Conservation (phyloP, 352 stramenopile species). For the Peronosclerospora sorghi region DNA sequence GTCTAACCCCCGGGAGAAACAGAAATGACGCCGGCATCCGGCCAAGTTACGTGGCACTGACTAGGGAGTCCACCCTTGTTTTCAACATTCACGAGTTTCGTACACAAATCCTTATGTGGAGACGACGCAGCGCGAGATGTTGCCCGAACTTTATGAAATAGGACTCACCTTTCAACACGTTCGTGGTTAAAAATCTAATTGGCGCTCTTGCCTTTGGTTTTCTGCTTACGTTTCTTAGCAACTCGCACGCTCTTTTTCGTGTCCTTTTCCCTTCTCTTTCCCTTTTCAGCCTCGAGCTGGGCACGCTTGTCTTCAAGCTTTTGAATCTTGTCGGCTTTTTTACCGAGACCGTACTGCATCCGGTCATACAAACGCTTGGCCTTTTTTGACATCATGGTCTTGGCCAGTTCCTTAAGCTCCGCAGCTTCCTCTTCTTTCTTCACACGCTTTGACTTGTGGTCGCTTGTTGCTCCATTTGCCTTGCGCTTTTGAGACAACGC, state of each 20-base stretch:
- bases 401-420: conserved; percentile 79
- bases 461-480: conserved; percentile 9
- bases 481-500: conserved; percentile 36
- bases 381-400: conserved; percentile 91
- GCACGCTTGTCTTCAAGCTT: conserved; percentile 70
- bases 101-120: too few species aligned
- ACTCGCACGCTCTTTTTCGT: conserved; percentile 20
- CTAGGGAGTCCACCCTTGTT: too few species aligned
- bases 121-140: too few species aligned
- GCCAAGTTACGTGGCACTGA: too few species aligned
- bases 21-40: too few species aligned
- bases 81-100: too few species aligned
- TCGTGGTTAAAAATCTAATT: conserved; percentile 26
- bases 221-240: conserved; percentile 28
- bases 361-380: conserved; percentile 84
- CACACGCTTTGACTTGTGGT: conserved; percentile 66
- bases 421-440: conserved; percentile 71
- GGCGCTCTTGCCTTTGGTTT: conserved; percentile 23
- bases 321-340: conserved; percentile 82
- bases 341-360: conserved; percentile 87
- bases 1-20: too few species aligned
- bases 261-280: conserved; percentile 18
- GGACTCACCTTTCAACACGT: too few species aligned
- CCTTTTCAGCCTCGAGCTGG: conserved; percentile 58
- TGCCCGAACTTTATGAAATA: too few species aligned